Evolutionary conservation across 2,329 filamentous ascomycete genomes (phyloP).

Genomic region (Neocucurbitaria cava): DNA sequence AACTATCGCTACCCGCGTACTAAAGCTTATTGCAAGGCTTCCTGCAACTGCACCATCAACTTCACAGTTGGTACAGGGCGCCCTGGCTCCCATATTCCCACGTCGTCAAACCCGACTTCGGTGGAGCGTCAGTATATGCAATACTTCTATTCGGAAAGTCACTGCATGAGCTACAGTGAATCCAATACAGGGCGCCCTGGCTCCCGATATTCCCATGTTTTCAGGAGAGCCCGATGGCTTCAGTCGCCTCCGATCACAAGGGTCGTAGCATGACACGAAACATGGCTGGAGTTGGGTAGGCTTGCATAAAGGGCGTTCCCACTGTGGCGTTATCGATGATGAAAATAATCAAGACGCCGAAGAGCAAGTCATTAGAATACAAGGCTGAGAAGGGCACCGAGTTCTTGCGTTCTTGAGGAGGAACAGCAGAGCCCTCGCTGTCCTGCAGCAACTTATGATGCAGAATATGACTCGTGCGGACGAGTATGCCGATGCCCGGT

Average conservation of each 20-base stretch:
- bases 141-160: neutral
- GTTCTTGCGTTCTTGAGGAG: neutral
- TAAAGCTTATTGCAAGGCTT: neutral
- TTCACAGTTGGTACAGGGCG: neutral
- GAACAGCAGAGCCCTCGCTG: neutral
- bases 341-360: neutral
- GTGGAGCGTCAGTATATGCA: neutral
- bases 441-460: neutral
- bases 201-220: constrained; percentile 9
- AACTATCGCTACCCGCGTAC: neutral
- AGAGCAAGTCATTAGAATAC: neutral
- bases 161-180: constrained; percentile 3
- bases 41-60: neutral
- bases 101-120: neutral
- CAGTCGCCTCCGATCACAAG: constrained; percentile 4
- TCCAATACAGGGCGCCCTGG: constrained; percentile 9
- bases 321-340: constrained; percentile 2
- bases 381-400: neutral
- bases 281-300: neutral
- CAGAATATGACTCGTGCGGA: constrained; percentile 6
- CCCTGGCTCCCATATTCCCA: constrained; percentile 12
- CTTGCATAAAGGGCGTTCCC: constrained; percentile 1
- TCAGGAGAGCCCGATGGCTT: neutral
- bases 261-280: constrained; percentile 4
- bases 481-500: constrained; percentile 2